Base-by-base conservation (phyloP, 192 early-diverging fungal genomes). In the Globomyces pollinis-pini region DNA sequence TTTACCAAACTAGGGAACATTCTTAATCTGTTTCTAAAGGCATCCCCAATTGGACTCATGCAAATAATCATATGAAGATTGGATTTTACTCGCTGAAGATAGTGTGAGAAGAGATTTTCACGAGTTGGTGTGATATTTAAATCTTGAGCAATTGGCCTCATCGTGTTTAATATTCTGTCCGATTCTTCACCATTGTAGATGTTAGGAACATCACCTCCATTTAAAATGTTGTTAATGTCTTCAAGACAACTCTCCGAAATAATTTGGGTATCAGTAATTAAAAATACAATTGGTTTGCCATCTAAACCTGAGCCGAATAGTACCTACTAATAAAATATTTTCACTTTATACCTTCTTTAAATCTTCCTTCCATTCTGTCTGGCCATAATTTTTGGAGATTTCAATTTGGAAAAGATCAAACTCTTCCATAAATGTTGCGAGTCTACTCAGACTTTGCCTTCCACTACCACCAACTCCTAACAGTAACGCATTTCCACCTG, bases 41-140 rank as follows among this genome's bases (percentile, higher is more conserved):
- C 78, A 38, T 83, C 80, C 2, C 81, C 81, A 42, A 83, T 79
- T 1, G 81, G 81, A 75, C 76, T 79, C 81, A 83, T 83, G 51
- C 81, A 83, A 16, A 83, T 74, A 23, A 83, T 79, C 35, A 83
- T 23, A 49, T 80, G 81, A 49, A 83, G 39, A 53, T 83, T 80
- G 3, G 60, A 21, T 18, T 69, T 60, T 9, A 78, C 74, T 16
- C 79, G 57, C 4, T 33, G 38, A n/a, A 83, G 67, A 54, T 79
- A 83, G 8, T 77, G 64, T 5, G 81, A 63, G 63, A 83, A 83
- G 15, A 83, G 61, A 42, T 78, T 81, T 47, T 81, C 78, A 30
- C 70, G 33, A 33, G 71, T 83, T 12, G 77, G 72, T 6, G 69
- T 53, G 24, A 76, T 66, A 11, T 61, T 74, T 21, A 69, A 16